These are phyloP conservation scores for Pholiota adiposa DNA, from an alignment of 1,284 basidiomycete species.

Conservation along the genomic window DNA sequence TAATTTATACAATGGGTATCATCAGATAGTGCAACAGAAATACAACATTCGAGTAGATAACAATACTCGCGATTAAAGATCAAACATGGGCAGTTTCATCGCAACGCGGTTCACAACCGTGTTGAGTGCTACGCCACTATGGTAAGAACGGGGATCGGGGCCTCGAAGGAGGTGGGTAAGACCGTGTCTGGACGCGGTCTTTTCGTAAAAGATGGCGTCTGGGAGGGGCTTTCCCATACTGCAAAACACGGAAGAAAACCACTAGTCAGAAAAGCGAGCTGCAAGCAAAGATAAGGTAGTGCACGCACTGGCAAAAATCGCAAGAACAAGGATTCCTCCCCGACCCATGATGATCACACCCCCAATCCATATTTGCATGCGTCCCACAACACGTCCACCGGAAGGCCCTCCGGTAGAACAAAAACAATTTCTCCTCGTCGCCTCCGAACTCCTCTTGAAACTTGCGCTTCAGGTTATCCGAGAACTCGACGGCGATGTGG, in stretches of 20 bases:
- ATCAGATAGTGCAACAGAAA: too few species aligned
- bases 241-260: neutral
- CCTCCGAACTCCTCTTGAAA: constrained; percentile 33
- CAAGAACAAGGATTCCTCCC: constrained; percentile 44
- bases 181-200: constrained; percentile 30
- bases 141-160: constrained; percentile 37
- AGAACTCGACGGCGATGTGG: constrained; percentile 24
- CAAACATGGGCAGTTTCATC: neutral
- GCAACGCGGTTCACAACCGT: neutral
- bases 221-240: constrained; percentile 40
- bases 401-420: constrained; percentile 35
- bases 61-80: neutral
- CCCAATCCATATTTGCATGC: constrained; percentile 33
- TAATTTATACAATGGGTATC: too few species aligned
- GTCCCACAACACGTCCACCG: constrained; percentile 42
- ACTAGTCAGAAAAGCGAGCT: neutral
- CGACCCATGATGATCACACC: constrained; percentile 43
- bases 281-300: neutral
- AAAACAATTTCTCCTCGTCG: constrained; percentile 30
- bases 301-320: constrained; percentile 40
- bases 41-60: too few species aligned
- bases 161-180: constrained; percentile 33
- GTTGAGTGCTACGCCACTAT: constrained; percentile 7
- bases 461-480: constrained; percentile 29
- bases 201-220: constrained; percentile 33